Evolutionary conservation across 164 flowering plant species (phyloP).

Genomic region (Magnolia kwangsiensis): DNA sequence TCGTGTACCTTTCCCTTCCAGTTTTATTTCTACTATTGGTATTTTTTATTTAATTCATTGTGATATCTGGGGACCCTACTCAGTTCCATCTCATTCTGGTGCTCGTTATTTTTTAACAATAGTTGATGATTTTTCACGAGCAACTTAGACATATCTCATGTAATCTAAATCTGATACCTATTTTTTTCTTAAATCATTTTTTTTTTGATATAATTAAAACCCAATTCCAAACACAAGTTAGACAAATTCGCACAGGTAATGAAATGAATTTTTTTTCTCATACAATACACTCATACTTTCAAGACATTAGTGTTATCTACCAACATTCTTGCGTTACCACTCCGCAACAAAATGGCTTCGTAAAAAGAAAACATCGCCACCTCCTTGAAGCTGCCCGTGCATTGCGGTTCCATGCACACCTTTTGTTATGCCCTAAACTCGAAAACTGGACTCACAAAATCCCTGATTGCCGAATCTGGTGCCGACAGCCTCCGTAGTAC

Average conservation of each 20-base stretch:
- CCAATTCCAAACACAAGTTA: not conserved
- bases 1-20: conserved; percentile 1
- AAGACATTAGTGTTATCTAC: not conserved
- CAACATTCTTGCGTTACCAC: not conserved
- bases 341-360: not conserved
- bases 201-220: not conserved
- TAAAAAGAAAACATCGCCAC: not conserved
- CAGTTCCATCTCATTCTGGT: not conserved
- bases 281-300: not conserved
- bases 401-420: not conserved
- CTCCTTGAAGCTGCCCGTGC: not conserved
- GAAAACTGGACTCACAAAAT: too few species aligned
- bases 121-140: conserved; percentile 5
- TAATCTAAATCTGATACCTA: conserved; percentile 1
- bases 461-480: too few species aligned
- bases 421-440: too few species aligned
- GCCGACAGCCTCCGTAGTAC: too few species aligned
- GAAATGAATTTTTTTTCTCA: not conserved
- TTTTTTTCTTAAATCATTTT: not conserved
- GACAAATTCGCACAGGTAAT: not conserved
- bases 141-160: conserved; percentile 8
- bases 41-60: conserved; percentile 8
- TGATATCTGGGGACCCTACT: conserved; percentile 8
- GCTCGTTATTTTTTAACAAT: conserved; percentile 11
- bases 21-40: not conserved